phyloP scores from a whole-genome alignment of 345 rosid species.

The Eucalyptus viminalis region DNA sequence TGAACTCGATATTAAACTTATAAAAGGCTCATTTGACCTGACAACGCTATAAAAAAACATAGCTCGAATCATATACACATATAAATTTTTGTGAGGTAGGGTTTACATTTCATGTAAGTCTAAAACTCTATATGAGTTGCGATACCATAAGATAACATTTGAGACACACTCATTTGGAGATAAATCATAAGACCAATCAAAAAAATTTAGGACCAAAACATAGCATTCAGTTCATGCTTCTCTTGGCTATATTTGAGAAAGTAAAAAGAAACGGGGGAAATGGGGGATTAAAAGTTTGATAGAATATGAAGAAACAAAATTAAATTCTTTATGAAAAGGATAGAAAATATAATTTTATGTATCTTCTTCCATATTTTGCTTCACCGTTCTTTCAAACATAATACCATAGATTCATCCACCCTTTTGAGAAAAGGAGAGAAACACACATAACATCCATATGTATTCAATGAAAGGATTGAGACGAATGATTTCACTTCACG shows the following conservation, averaged over 20 bases:
- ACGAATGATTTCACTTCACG: neutral
- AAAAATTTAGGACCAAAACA: neutral
- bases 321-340: neutral
- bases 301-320: neutral
- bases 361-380: neutral
- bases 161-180: neutral
- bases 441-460: neutral
- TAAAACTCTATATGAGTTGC: neutral
- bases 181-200: neutral
- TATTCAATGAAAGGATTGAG: neutral
- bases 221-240: neutral
- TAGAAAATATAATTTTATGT: neutral
- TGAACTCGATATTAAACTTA: neutral
- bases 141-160: neutral
- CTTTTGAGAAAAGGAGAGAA: neutral
- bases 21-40: fast-evolving
- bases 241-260: neutral
- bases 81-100: neutral
- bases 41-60: neutral
- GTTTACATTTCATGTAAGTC: neutral
- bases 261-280: neutral
- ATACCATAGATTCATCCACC: neutral
- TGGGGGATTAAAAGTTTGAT: neutral
- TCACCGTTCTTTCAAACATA: neutral
- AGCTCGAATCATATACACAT: neutral